These are phyloP conservation scores for Lavandula angustifolia DNA, from an alignment of 257 asterid genomes.

Conservation along the genomic window DNA sequence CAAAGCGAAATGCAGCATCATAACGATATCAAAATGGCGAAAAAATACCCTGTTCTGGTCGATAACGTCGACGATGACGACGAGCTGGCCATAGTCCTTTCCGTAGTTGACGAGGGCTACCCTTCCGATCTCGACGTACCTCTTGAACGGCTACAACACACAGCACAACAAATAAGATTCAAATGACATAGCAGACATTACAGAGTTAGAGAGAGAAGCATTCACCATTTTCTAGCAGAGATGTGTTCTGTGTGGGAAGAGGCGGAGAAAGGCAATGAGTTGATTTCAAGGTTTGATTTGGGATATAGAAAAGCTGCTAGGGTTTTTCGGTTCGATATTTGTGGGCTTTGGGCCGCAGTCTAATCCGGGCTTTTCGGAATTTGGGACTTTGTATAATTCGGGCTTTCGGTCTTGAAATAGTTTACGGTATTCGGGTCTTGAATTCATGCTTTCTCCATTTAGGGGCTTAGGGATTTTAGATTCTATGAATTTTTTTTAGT, in stretches of 20 bases:
- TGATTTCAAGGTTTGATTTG: slow-evolving; percentile 22
- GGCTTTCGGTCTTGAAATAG: too few relatives aligned
- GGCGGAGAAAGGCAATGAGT: slow-evolving; percentile 24
- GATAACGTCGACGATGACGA: slow-evolving; percentile 69
- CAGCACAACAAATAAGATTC: slow-evolving; percentile 1
- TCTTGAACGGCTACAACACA: slow-evolving; percentile 66
- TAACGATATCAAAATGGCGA: neutral
- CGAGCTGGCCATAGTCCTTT: slow-evolving; percentile 68
- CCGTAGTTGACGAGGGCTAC: slow-evolving; percentile 80
- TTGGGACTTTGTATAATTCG: too few relatives aligned
- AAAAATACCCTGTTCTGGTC: slow-evolving; percentile 56
- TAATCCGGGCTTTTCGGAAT: too few relatives aligned
- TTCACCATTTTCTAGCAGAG: slow-evolving; percentile 40
- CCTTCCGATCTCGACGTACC: slow-evolving; percentile 80
- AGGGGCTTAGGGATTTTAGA: too few relatives aligned
- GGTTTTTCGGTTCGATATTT: slow-evolving; percentile 11
- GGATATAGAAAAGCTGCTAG: slow-evolving; percentile 22
- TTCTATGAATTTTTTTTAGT: too few relatives aligned
- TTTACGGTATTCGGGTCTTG: too few relatives aligned
- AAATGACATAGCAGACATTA: neutral
- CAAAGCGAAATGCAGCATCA: neutral
- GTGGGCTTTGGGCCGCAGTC: too few relatives aligned
- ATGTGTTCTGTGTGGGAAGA: slow-evolving; percentile 30
- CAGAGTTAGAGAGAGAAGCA: slow-evolving; percentile 6
- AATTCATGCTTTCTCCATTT: too few relatives aligned